Conservation (phyloP, 768 basidiomycete genomes). For the Russula vinacea region DNA sequence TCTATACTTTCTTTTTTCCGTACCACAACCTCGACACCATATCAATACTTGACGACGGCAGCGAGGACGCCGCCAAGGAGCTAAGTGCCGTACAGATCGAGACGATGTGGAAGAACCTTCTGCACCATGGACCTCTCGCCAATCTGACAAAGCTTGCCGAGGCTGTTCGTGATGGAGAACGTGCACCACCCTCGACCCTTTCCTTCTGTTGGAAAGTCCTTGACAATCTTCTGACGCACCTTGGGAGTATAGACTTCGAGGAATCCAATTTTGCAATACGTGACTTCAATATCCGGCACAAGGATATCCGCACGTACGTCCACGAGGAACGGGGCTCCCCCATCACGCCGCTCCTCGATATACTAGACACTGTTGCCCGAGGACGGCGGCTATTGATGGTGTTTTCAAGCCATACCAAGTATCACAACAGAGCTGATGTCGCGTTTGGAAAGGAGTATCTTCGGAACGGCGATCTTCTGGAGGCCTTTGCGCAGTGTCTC, state of each 20-base stretch:
- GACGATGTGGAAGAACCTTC: neutral
- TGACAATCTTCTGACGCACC: slow-evolving; percentile 10
- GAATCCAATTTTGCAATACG: neutral
- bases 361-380: slow-evolving; percentile 5
- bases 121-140: slow-evolving; percentile 10
- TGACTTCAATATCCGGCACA: neutral
- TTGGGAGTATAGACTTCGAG: neutral
- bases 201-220: slow-evolving; percentile 18
- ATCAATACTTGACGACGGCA: no score
- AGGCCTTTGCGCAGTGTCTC: slow-evolving; percentile 9
- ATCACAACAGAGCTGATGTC: neutral
- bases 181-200: neutral
- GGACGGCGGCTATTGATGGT: slow-evolving; percentile 10
- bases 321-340: slow-evolving; percentile 8
- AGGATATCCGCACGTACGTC: neutral
- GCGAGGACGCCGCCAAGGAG: neutral
- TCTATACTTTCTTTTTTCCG: neutral
- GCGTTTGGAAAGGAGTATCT: slow-evolving; percentile 15
- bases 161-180: neutral
- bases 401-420: slow-evolving; percentile 1
- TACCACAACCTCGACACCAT: neutral
- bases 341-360: slow-evolving; percentile 9
- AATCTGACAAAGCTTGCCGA: slow-evolving; percentile 9
- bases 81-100: neutral
- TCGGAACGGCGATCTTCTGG: neutral